Percentiles rank a stretch among this genome's conserved stretches.
Evolutionary conservation across 306 rosid genomes (phyloP).

Genomic region (Sindora glabra): DNA sequence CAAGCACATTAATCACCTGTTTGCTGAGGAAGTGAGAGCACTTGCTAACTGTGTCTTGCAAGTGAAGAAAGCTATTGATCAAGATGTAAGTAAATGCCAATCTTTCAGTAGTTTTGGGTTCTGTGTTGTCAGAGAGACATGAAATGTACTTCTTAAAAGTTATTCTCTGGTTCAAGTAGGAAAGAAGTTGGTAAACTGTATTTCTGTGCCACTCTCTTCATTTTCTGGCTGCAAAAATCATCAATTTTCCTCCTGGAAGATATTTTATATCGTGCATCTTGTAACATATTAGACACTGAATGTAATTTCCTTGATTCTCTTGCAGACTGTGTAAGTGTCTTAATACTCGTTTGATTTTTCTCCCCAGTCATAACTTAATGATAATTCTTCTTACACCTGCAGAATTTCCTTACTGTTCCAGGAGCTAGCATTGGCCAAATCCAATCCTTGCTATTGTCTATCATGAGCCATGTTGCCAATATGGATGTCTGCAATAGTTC

Average conservation of each 20-base stretch:
- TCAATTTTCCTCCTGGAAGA: background rate
- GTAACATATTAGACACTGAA: too few species aligned
- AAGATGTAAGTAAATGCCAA: constrained; percentile 45
- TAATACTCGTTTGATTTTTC: too few species aligned
- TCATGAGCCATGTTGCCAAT: constrained; percentile 65
- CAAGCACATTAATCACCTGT: constrained; percentile 56
- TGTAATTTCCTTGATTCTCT: background rate
- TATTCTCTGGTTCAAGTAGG: constrained; percentile 5
- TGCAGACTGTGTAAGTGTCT: too few species aligned
- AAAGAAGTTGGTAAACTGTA: constrained; percentile 5
- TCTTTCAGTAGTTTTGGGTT: constrained; percentile 12
- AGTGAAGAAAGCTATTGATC: constrained; percentile 66
- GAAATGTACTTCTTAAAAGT: background rate
- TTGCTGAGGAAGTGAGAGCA: constrained; percentile 80
- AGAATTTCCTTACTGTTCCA: constrained; percentile 49
- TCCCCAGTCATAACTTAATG: constrained; percentile 10
- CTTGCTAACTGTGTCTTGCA: constrained; percentile 72
- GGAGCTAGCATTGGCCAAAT: constrained; percentile 54
- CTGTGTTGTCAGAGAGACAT: constrained; percentile 13
- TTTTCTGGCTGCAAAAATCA: background rate
- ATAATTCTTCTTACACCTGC: constrained; percentile 30
- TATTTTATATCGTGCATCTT: too few species aligned
- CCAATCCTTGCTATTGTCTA: constrained; percentile 71
- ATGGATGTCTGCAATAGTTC: constrained; percentile 46
- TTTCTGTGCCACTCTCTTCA: background rate